These are phyloP conservation scores for Talaromyces piceae DNA, from an alignment of 2,329 filamentous ascomycete genomes.

Conservation along the genomic window DNA sequence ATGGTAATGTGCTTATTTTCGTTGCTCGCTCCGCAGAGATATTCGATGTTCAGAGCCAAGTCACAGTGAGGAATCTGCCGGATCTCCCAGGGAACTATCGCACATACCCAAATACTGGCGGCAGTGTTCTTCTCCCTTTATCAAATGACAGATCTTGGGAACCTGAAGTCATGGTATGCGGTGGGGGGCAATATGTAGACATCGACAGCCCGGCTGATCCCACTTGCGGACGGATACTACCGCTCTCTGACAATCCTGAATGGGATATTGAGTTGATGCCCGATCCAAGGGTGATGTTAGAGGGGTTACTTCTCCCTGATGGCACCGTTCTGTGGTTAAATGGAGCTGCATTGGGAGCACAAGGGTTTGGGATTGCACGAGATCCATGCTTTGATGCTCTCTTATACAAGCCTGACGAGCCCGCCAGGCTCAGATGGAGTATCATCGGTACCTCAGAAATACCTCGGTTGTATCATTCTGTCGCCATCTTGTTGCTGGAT, in stretches of 20 bases:
- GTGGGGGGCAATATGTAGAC: constrained; percentile 54
- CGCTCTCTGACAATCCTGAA: constrained; percentile 40
- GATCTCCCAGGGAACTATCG: constrained; percentile 51
- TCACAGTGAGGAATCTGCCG: constrained; percentile 41
- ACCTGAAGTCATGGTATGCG: constrained; percentile 51
- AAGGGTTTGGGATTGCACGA: constrained; percentile 53
- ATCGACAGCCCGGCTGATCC: constrained; percentile 52
- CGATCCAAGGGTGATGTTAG: constrained; percentile 52
- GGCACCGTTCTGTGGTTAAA: constrained; percentile 55
- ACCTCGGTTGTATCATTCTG: constrained; percentile 53
- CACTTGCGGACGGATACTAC: constrained; percentile 51
- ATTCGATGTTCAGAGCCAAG: constrained; percentile 45
- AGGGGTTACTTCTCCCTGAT: constrained; percentile 53
- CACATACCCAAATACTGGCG: constrained; percentile 55
- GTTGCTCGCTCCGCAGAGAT: constrained; percentile 49
- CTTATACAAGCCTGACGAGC: constrained; percentile 49
- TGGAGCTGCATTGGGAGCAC: constrained; percentile 50
- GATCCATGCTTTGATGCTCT: constrained; percentile 50
- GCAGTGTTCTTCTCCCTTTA: constrained; percentile 50
- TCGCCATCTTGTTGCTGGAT: constrained; percentile 52
- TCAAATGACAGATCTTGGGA: constrained; percentile 46
- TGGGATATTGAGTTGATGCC: constrained; percentile 57
- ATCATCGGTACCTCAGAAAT: constrained; percentile 37
- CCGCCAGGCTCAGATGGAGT: constrained; percentile 44
- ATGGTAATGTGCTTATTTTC: constrained; percentile 52